Base-by-base conservation (phyloP, 345 rosid genomes). In the Jatropha curcas region DNA sequence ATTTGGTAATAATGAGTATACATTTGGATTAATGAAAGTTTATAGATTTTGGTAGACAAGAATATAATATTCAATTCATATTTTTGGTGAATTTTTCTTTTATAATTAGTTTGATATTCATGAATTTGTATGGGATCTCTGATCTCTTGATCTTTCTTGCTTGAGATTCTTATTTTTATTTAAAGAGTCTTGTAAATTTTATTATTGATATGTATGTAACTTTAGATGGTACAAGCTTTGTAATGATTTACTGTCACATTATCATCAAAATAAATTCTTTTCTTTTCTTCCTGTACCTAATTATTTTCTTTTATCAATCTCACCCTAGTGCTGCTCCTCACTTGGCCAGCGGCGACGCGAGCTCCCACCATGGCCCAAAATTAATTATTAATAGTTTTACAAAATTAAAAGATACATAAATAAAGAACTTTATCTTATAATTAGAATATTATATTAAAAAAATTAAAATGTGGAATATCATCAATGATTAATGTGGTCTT, bases 71-170 rank as follows among this genome's bases (percentile, higher is more conserved):
- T 5, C 5, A 43, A 31, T 60, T 35, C 6, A 50, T 6, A 19
- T n/a, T 67, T 52, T 51, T 48, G 7, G 14, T 8, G 5, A 10
- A 19, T 50, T 52, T n/a, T 37, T 55, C 13, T 13, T 57, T 27
- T 56, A 56, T 16, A 24, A 11, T n/a, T 52, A 68, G 72, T 50
- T 31, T 62, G 4, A 25, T 24, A 11, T 20, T 24, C 28, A 28
- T 63, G 25, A 53, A 28, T 41, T 52, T 65, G 34, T 30, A 28
- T 56, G n/a, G 75, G 53, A 72, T 61, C 60, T 72, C 1, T 14
- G 14, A n/a, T 51, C 7, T 60, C 24, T 31, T 43, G 57, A 28
- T 66, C 25, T 31, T n/a, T n/a, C 19, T 41, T 64, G 33, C 51
- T 12, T 65, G 51, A 19, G 17, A 16, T 16, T 68, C 8, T 39